These are phyloP conservation scores for Excoecaria agallocha DNA, from an alignment of 345 rosid species.

Conservation along the genomic window DNA sequence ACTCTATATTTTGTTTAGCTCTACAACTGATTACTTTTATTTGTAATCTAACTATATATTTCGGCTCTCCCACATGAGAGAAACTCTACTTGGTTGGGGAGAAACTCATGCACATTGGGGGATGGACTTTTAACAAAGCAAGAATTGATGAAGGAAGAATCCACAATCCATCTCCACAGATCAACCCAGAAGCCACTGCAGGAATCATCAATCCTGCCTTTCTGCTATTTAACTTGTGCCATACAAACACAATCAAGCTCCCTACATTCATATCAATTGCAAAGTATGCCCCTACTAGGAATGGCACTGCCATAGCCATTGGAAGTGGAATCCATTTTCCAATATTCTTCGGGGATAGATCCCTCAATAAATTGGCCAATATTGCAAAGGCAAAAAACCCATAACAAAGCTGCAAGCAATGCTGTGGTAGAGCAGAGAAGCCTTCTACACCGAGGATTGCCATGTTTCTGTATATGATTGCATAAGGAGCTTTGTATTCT, in stretches of 20 bases:
- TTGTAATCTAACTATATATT: not conserved
- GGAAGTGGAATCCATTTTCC: slow-evolving; percentile 86
- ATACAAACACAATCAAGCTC: slow-evolving; percentile 25
- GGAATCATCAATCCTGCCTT: slow-evolving; percentile 70
- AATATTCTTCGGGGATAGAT: slow-evolving; percentile 41
- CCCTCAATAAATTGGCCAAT: slow-evolving; percentile 62
- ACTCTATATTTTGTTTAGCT: not conserved
- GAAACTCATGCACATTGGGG: slow-evolving; percentile 86
- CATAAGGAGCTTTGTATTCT: slow-evolving; percentile 96
- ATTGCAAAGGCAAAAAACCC: slow-evolving; percentile 79
- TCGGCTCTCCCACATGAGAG: no score
- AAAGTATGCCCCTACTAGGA: slow-evolving; percentile 84
- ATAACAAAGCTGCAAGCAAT: slow-evolving; percentile 80
- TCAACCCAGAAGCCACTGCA: slow-evolving; percentile 86
- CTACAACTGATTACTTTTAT: not conserved
- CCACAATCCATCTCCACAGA: slow-evolving; percentile 95
- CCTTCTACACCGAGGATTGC: slow-evolving; percentile 93
- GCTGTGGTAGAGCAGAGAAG: slow-evolving; percentile 80
- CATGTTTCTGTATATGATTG: slow-evolving; percentile 83
- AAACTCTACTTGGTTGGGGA: slow-evolving; percentile 26
- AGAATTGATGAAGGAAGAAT: slow-evolving; percentile 79
- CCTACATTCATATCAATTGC: slow-evolving; percentile 63
- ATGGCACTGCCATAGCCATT: slow-evolving; percentile 98
- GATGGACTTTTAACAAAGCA: slow-evolving; percentile 61
- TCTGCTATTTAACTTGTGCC: slow-evolving; percentile 28